Conservation (phyloP, 2,329 filamentous ascomycete genomes). For the Domatiomyces catenatus region DNA sequence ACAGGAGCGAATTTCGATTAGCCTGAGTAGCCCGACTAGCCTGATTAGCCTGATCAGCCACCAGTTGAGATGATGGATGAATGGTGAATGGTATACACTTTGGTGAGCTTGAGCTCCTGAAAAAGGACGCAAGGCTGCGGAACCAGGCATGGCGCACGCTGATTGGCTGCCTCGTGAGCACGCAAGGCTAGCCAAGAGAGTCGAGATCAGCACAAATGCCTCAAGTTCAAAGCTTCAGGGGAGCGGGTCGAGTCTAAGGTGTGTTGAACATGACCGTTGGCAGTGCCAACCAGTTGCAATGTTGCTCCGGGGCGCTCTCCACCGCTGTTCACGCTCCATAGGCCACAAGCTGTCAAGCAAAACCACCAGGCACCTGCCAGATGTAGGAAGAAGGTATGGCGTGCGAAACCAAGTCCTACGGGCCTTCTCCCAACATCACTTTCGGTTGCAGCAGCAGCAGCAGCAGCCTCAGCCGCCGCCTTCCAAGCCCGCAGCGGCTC, state of each 20-base stretch:
- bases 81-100: too few relatives aligned
- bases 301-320: not conserved
- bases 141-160: too few relatives aligned
- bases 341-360: not conserved
- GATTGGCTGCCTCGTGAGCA: too few relatives aligned
- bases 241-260: not conserved
- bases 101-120: too few relatives aligned
- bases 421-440: not conserved
- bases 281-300: not conserved
- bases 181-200: too few relatives aligned
- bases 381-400: not conserved
- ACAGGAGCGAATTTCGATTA: too few relatives aligned
- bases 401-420: not conserved
- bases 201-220: not conserved
- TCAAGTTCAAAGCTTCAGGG: not conserved
- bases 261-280: not conserved
- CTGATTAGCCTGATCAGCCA: too few relatives aligned
- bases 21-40: too few relatives aligned
- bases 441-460: not conserved
- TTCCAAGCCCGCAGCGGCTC: not conserved
- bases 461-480: not conserved
- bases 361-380: not conserved
- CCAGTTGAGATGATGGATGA: too few relatives aligned
- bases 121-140: too few relatives aligned
- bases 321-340: not conserved